phyloP scores from a whole-genome alignment of 1,139 yeast species.

The Dujonia santamariae region DNA sequence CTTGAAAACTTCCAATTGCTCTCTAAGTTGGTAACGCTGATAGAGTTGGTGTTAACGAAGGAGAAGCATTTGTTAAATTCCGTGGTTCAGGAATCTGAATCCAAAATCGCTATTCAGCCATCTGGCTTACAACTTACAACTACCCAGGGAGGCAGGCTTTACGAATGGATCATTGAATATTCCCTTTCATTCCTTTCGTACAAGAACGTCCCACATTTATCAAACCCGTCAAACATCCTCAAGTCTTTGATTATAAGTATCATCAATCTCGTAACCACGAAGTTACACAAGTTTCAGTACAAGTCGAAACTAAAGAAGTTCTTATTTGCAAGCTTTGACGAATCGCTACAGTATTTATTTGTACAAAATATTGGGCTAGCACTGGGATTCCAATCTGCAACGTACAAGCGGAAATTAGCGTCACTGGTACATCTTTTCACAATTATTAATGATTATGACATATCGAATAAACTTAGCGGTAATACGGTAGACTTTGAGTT shows the following conservation, averaged over 20 bases:
- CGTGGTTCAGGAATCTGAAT: constrained; percentile 10
- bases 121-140: background rate
- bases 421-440: constrained; percentile 29
- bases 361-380: constrained; percentile 1
- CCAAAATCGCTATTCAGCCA: constrained; percentile 2
- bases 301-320: constrained; percentile 16
- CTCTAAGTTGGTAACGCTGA: constrained; percentile 22
- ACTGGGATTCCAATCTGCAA: background rate
- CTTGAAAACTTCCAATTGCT: constrained; percentile 13
- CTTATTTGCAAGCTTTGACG: constrained; percentile 15
- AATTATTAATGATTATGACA: constrained; percentile 36
- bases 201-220: background rate
- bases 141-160: constrained; percentile 12
- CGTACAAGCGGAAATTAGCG: constrained; percentile 10
- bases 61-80: constrained; percentile 25
- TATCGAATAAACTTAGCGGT: constrained; percentile 28
- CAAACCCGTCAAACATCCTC: constrained; percentile 15
- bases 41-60: constrained; percentile 28
- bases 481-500: constrained; percentile 20
- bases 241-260: constrained; percentile 31
- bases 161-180: constrained; percentile 33
- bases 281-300: constrained; percentile 26
- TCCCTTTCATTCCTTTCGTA: constrained; percentile 23
- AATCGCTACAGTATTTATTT: constrained; percentile 12
- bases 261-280: constrained; percentile 28